Conservation (phyloP, 805 yeast species). For the Nakazawaea anatomiae region DNA sequence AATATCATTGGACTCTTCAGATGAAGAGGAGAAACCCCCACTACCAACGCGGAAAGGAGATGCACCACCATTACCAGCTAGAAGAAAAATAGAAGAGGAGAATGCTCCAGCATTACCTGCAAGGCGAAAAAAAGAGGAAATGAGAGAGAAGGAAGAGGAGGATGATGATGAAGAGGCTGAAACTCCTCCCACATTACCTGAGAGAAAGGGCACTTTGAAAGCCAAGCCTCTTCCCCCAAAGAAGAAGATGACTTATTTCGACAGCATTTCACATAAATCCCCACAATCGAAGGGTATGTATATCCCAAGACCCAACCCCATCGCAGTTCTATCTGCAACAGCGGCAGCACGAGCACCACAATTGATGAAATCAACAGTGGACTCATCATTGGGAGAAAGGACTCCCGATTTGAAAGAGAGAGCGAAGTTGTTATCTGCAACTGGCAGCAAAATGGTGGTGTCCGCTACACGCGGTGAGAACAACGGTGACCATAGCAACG, state of each 20-base stretch:
- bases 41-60: background rate
- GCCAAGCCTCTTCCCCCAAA: background rate
- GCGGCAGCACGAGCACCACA: conserved; percentile 20
- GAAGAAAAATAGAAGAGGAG: background rate
- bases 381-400: conserved; percentile 13
- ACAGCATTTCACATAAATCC: background rate
- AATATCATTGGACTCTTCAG: background rate
- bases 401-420: conserved; percentile 11
- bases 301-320: conserved; percentile 15
- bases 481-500: background rate
- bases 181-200: background rate
- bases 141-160: background rate
- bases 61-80: background rate
- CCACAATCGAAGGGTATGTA: conserved; percentile 2
- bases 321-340: conserved; percentile 15
- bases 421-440: conserved; percentile 9
- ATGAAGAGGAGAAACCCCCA: background rate
- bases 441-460: background rate
- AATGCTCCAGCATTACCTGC: background rate
- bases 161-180: too few species aligned
- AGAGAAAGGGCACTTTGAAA: background rate
- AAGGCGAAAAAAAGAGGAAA: too few species aligned
- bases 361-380: conserved; percentile 11
- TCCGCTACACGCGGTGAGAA: background rate
- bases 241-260: background rate